Conservation (phyloP, 1,139 yeast species). For the Candida sp. region DNA sequence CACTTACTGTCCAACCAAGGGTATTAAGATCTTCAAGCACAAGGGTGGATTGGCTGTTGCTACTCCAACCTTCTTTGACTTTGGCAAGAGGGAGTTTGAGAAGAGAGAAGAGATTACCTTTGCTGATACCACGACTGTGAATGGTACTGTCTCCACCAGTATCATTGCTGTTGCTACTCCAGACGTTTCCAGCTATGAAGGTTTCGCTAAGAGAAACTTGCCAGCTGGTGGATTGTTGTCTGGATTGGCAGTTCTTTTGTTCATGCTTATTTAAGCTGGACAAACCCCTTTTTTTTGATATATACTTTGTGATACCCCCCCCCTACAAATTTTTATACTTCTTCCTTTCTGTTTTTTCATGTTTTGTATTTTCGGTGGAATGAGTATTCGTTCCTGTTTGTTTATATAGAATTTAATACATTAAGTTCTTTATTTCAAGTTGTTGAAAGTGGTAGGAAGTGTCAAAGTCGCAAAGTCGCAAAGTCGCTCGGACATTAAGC, state of each 20-base stretch:
- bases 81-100: background rate
- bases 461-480: no score
- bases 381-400: background rate
- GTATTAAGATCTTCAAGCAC: background rate
- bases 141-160: background rate
- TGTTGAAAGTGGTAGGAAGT: no score
- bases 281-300: no score
- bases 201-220: background rate
- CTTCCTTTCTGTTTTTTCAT: background rate
- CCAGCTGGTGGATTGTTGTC: conserved; percentile 1
- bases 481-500: no score
- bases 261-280: background rate
- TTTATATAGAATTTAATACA: conserved; percentile 1
- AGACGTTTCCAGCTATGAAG: background rate
- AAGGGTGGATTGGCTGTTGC: background rate
- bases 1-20: conserved; percentile 10
- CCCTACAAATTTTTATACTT: background rate
- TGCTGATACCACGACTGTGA: background rate
- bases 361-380: background rate
- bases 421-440: background rate
- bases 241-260: background rate
- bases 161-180: background rate
- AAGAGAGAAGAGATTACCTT: background rate
- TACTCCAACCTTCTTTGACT: background rate
- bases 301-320: background rate